phyloP scores from a whole-genome alignment of 768 basidiomycete species.

The Cystofilobasidium capitatum region DNA sequence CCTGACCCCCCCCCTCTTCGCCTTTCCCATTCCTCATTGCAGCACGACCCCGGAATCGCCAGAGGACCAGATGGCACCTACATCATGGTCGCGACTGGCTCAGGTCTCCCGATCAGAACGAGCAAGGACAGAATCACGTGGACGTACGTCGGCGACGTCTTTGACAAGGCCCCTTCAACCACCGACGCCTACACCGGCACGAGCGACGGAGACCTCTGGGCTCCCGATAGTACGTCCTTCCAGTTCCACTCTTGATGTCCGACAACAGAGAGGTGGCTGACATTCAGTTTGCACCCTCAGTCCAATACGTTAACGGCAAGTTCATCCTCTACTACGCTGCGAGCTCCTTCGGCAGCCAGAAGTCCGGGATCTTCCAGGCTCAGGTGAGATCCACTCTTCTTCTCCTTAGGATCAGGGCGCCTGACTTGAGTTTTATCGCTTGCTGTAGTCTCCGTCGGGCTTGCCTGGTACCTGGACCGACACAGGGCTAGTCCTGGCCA shows the following conservation, averaged over 20 bases:
- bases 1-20: too few species aligned
- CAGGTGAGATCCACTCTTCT: too few species aligned
- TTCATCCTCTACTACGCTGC: neutral
- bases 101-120: neutral
- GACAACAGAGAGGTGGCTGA: too few species aligned
- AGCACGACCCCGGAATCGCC: neutral
- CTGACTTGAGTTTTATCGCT: too few species aligned
- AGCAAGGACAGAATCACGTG: neutral
- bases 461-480: conserved; percentile 30
- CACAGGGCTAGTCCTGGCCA: conserved; percentile 31
- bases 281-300: too few species aligned
- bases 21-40: too few species aligned
- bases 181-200: neutral
- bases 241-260: too few species aligned
- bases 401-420: too few species aligned
- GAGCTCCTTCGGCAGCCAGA: neutral
- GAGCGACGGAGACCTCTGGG: neutral
- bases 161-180: neutral
- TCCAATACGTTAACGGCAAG: neutral
- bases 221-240: too few species aligned
- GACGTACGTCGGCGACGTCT: neutral
- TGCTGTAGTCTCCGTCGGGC: neutral
- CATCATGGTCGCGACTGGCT: neutral
- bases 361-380: neutral
- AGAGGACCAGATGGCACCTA: neutral